phyloP scores from a whole-genome alignment of 805 yeast species.

The Ogataea siamensis region DNA sequence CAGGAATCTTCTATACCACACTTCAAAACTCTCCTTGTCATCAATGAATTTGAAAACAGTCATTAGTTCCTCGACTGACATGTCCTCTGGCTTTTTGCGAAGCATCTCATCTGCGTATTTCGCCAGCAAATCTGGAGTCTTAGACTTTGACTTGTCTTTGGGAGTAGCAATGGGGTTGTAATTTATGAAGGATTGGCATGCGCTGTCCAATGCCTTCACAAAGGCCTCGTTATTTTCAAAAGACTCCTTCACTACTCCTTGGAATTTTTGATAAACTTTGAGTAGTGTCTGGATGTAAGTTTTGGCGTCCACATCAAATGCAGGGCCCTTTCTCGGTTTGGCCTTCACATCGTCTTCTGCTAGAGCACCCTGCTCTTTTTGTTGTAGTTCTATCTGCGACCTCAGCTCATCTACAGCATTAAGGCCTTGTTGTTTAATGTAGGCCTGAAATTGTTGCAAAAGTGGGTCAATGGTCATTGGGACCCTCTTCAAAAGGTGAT shows the following conservation, averaged over 20 bases:
- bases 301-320: conserved; percentile 58
- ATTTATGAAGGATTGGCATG: conserved; percentile 83
- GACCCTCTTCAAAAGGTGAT: conserved; percentile 70
- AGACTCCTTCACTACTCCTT: conserved; percentile 58
- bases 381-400: conserved; percentile 26
- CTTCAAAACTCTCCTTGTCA: conserved; percentile 94
- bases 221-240: conserved; percentile 75
- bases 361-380: conserved; percentile 22
- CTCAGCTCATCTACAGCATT: conserved; percentile 58
- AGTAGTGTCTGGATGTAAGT: conserved; percentile 76
- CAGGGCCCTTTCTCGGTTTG: conserved; percentile 36
- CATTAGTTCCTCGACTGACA: conserved; percentile 84
- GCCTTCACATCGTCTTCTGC: conserved; percentile 15
- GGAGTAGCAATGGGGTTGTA: conserved; percentile 76
- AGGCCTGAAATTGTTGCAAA: conserved; percentile 66
- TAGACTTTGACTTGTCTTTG: conserved; percentile 57
- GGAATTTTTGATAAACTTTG: conserved; percentile 65
- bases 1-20: conserved; percentile 82
- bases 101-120: conserved; percentile 82
- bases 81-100: conserved; percentile 66
- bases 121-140: conserved; percentile 89
- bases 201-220: conserved; percentile 84
- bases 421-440: conserved; percentile 65
- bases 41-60: conserved; percentile 81
- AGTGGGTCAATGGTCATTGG: conserved; percentile 77